Base-by-base conservation (phyloP, 495 filamentous ascomycete species). In the Cladorrhinum samala region DNA sequence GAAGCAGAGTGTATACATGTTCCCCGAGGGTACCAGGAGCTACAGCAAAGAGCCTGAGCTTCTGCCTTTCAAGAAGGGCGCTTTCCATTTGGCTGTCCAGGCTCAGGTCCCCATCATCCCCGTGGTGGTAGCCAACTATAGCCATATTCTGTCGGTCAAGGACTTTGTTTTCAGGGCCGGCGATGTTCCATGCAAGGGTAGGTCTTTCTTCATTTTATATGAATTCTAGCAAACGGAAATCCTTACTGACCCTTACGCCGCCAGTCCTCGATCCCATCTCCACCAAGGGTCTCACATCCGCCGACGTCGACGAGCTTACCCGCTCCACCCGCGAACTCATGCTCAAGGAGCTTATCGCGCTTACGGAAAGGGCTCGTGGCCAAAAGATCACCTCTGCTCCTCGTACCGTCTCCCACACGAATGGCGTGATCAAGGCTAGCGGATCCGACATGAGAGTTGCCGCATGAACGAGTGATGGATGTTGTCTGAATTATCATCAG, bases 11-110 rank as follows among this genome's bases (percentile, higher is more conserved):
- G 91, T 97, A 30, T 96, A 87, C 69, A 95, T 96, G 66, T 93
- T 93, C 68, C 86, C 88, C 36, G 93, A 98, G 72, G 93, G 93
- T 13, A 99, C 93, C 5, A 78, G 93, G 46, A 92, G 87, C 58
- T 96, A 99, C 74, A 79, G 85, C 44, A 80, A 84, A 58, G 82
- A 88, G 44, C 86, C 93, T 5, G 82, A 77, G 46, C 70, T 99
- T 62, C 72, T 96, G 50, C 83, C 87, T 6, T 99, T 97, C 74
- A 98, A 99, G 75, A 97, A 97, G 75, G 93, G 93, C 53, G 93
- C 93, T 36, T 99, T 97, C 72, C 93, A 97, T 67, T 75, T 98
- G 9, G 93, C 93, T 18, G 82, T 99, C 6, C 87, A 96, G 74
- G 94, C 92, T 0, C 85, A 89, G 63, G 92, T 95, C 23, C 90